A percentile compares a stretch with the other conserved stretches of the same genome.
These are phyloP conservation scores for Penicillium concentricum DNA, from an alignment of 2,329 filamentous ascomycete genomes.

Conservation along the genomic window DNA sequence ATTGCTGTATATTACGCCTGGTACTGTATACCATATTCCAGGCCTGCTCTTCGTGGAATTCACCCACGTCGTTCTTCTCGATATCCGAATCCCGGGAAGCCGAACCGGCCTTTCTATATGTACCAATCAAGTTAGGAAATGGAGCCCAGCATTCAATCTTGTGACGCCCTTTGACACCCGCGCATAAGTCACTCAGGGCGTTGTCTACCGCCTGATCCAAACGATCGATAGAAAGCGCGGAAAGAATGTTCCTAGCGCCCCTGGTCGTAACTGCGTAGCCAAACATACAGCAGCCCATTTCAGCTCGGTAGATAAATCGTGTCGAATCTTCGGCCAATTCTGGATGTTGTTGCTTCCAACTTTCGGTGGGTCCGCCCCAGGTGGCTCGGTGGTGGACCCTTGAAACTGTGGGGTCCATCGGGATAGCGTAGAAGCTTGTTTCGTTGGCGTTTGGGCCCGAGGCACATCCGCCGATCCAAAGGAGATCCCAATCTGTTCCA, in stretches of 20 bases:
- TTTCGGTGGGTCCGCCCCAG: slow-evolving; percentile 19
- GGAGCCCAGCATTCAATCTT: slow-evolving; percentile 39
- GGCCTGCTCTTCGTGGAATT: slow-evolving; percentile 15
- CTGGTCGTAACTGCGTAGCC: slow-evolving; percentile 41
- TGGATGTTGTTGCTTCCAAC: slow-evolving; percentile 18
- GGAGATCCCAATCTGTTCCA: slow-evolving; percentile 54
- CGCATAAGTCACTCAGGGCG: slow-evolving; percentile 50
- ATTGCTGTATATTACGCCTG: slow-evolving; percentile 23
- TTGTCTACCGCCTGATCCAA: slow-evolving; percentile 42
- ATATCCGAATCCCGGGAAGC: slow-evolving; percentile 31
- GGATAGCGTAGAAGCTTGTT: slow-evolving; percentile 29
- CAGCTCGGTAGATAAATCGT: slow-evolving; percentile 36
- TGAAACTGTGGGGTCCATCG: slow-evolving; percentile 32
- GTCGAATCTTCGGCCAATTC: slow-evolving; percentile 30
- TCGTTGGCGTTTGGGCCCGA: slow-evolving; percentile 34
- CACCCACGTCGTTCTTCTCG: slow-evolving; percentile 15
- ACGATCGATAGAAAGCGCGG: slow-evolving; percentile 28
- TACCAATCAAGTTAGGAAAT: slow-evolving; percentile 50
- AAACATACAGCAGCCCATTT: slow-evolving; percentile 36
- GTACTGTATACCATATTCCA: slow-evolving; percentile 29
- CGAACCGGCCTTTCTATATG: slow-evolving; percentile 44
- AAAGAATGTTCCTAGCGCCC: slow-evolving; percentile 41
- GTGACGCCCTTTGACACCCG: slow-evolving; percentile 32
- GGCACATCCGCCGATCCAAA: slow-evolving; percentile 53
- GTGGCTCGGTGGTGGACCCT: slow-evolving; percentile 17